Evolutionary conservation across 2,329 filamentous ascomycete species (phyloP).

Genomic region (Botrytis sinoallii): DNA sequence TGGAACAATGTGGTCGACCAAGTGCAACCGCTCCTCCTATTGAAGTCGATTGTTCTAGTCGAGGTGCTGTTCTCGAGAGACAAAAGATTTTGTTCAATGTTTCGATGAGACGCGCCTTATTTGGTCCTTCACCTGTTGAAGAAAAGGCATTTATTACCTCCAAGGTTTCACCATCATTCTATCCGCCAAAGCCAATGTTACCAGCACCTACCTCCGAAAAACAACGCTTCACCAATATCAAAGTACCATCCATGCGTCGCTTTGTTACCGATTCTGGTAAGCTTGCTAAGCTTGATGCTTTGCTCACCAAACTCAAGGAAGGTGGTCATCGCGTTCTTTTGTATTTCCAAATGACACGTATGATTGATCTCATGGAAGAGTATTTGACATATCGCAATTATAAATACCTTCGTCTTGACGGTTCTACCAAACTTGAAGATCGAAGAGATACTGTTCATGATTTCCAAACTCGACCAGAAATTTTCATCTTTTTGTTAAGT

Average conservation of each 20-base stretch:
- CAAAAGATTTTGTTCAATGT: slow-evolving; percentile 76
- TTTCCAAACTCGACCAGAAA: slow-evolving; percentile 91
- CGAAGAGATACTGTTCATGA: slow-evolving; percentile 93
- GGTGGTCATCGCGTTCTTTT: slow-evolving; percentile 89
- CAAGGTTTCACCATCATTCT: slow-evolving; percentile 63
- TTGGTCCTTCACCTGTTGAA: slow-evolving; percentile 59
- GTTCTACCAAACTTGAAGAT: slow-evolving; percentile 95
- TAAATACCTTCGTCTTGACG: slow-evolving; percentile 95
- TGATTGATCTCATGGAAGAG: slow-evolving; percentile 99
- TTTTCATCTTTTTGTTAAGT: slow-evolving; percentile 94
- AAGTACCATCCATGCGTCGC: slow-evolving; percentile 91
- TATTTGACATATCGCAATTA: slow-evolving; percentile 98
- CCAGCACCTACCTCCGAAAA: slow-evolving; percentile 78
- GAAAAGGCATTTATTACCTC: slow-evolving; percentile 73
- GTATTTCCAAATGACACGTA: slow-evolving; percentile 99
- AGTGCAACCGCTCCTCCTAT: slow-evolving; percentile 81
- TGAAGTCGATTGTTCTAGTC: slow-evolving; percentile 71
- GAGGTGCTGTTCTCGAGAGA: slow-evolving; percentile 61
- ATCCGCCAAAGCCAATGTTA: slow-evolving; percentile 64
- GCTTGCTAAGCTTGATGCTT: slow-evolving; percentile 81
- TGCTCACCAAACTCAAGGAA: slow-evolving; percentile 87
- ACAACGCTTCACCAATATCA: slow-evolving; percentile 83
- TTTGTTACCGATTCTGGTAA: slow-evolving; percentile 99
- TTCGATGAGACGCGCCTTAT: slow-evolving; percentile 70
- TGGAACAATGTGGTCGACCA: slow-evolving; percentile 81